phyloP scores from a whole-genome alignment of 1,284 basidiomycete genomes.

The Pseudozyma sp. region DNA sequence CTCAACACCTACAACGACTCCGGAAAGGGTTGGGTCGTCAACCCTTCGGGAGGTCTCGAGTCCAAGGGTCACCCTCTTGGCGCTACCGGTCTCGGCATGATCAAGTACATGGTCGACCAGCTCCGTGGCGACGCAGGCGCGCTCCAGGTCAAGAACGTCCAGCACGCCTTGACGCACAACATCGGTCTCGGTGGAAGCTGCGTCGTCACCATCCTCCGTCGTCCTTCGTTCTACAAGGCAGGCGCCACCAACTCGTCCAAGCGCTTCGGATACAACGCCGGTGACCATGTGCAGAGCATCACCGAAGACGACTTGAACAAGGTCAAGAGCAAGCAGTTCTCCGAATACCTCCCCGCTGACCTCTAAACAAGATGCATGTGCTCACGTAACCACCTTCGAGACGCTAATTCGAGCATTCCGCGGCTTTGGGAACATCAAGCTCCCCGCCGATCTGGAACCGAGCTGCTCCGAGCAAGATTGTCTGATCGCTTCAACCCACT shows the following conservation, averaged over 20 bases:
- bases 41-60: conserved; percentile 84
- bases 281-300: conserved; percentile 52
- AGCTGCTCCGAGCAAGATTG: no score
- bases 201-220: conserved; percentile 56
- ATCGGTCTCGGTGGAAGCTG: conserved; percentile 77
- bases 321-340: conserved; percentile 61
- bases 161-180: conserved; percentile 85
- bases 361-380: conserved; percentile 4
- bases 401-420: not conserved
- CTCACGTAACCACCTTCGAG: no score
- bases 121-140: conserved; percentile 67
- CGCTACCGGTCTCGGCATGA: conserved; percentile 86
- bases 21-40: conserved; percentile 83
- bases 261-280: conserved; percentile 63
- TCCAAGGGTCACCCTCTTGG: conserved; percentile 84
- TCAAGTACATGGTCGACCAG: conserved; percentile 83
- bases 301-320: conserved; percentile 60
- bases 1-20: conserved; percentile 78
- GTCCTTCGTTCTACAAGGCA: conserved; percentile 57
- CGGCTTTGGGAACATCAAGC: no score
- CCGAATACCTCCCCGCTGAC: conserved; percentile 56
- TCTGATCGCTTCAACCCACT: no score
- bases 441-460: no score
- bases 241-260: conserved; percentile 51
- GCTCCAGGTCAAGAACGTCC: conserved; percentile 78